These are phyloP conservation scores for Monilinia fructicola DNA, from an alignment of 2,329 filamentous ascomycete genomes.

Conservation along the genomic window DNA sequence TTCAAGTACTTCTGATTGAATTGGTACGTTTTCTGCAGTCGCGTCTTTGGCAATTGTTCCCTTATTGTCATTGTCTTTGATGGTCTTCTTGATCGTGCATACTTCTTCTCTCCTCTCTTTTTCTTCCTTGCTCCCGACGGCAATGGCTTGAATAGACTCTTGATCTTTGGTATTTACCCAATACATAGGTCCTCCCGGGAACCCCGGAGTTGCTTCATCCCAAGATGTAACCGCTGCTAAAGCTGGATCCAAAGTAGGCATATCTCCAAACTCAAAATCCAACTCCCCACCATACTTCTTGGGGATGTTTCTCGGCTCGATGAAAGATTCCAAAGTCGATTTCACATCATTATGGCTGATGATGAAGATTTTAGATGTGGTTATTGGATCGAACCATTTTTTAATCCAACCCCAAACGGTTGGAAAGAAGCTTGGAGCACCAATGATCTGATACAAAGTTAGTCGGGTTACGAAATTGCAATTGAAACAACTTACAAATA, in stretches of 20 bases:
- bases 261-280: slow-evolving; percentile 76
- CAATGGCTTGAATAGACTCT: slow-evolving; percentile 52
- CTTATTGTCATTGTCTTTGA: slow-evolving; percentile 4
- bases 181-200: slow-evolving; percentile 57
- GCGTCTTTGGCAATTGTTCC: slow-evolving; percentile 4
- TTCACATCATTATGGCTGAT: slow-evolving; percentile 71
- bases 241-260: slow-evolving; percentile 68
- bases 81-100: slow-evolving; percentile 30
- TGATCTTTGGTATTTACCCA: slow-evolving; percentile 50
- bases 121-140: slow-evolving; percentile 51
- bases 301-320: slow-evolving; percentile 80
- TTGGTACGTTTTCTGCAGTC: neutral
- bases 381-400: slow-evolving; percentile 92
- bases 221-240: slow-evolving; percentile 53
- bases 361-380: slow-evolving; percentile 95
- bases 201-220: slow-evolving; percentile 51
- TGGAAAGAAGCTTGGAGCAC: slow-evolving; percentile 85
- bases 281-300: slow-evolving; percentile 86
- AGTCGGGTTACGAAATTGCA: slow-evolving; percentile 6
- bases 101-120: slow-evolving; percentile 46
- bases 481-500: slow-evolving; percentile 50
- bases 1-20: slow-evolving; percentile 23
- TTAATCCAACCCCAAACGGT: slow-evolving; percentile 96
- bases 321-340: slow-evolving; percentile 74
- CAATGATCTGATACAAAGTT: slow-evolving; percentile 62